A percentile compares a stretch with the other conserved stretches of the same genome.
These are phyloP conservation scores for Dactylellina parvicollis DNA, from an alignment of 2,329 filamentous ascomycete genomes.

Conservation along the genomic window DNA sequence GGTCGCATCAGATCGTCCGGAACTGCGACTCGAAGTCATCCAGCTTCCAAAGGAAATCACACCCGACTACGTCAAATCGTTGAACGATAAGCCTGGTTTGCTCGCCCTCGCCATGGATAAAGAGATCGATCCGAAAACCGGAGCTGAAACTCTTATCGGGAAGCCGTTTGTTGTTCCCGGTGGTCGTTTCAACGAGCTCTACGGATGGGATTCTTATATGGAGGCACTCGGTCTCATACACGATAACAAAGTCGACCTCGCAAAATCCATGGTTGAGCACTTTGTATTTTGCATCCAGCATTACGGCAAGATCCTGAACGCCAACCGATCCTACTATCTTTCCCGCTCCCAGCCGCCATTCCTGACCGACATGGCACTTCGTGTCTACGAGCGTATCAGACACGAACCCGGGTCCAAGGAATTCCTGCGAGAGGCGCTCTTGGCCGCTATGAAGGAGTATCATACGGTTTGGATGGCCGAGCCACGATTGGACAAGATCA, in stretches of 20 bases:
- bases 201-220: slow-evolving; percentile 99
- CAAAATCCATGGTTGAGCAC: slow-evolving; percentile 93
- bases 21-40: slow-evolving; percentile 87
- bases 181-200: slow-evolving; percentile 96
- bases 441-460: slow-evolving; percentile 97
- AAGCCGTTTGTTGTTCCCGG: slow-evolving; percentile 97
- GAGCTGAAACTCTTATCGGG: slow-evolving; percentile 76
- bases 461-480: slow-evolving; percentile 84
- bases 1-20: slow-evolving; percentile 79
- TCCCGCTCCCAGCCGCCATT: slow-evolving; percentile 94
- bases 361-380: slow-evolving; percentile 94
- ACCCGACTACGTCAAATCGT: slow-evolving; percentile 71
- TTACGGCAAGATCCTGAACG: slow-evolving; percentile 98
- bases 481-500: slow-evolving; percentile 79
- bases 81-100: slow-evolving; percentile 88
- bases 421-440: slow-evolving; percentile 79
- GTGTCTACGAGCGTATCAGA: slow-evolving; percentile 92
- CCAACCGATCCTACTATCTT: slow-evolving; percentile 94
- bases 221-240: slow-evolving; percentile 89
- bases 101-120: slow-evolving; percentile 90
- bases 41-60: slow-evolving; percentile 80
- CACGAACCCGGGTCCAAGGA: slow-evolving; percentile 81
- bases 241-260: slow-evolving; percentile 79
- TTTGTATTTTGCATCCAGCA: slow-evolving; percentile 99
- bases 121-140: slow-evolving; percentile 72